Percentiles rank a stretch among this genome's conserved stretches.
phyloP scores from a whole-genome alignment of 768 basidiomycete species.

The Termitomyces sp. region DNA sequence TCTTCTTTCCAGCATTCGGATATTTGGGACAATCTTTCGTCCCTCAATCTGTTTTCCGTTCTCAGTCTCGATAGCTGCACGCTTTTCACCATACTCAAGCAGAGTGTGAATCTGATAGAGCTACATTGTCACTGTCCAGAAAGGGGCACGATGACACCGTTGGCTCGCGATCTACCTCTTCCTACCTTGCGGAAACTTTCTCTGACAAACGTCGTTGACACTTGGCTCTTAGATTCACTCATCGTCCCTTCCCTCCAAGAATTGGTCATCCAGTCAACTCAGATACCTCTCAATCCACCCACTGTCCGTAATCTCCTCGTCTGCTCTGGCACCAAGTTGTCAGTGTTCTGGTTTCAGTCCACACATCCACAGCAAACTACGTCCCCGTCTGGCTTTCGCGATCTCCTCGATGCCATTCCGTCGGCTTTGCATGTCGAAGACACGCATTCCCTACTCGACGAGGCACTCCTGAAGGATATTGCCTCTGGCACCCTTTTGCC shows the following conservation, averaged over 20 bases:
- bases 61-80: neutral
- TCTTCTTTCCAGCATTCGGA: neutral
- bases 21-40: constrained; percentile 10
- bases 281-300: neutral
- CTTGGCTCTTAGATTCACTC: constrained; percentile 7
- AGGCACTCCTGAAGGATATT: neutral
- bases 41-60: constrained; percentile 3
- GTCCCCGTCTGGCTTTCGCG: neutral
- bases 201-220: constrained; percentile 5
- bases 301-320: constrained; percentile 2
- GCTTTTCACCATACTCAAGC: constrained; percentile 1
- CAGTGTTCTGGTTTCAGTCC: constrained; percentile 5
- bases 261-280: constrained; percentile 3
- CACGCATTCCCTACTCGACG: constrained; percentile 2
- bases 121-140: neutral
- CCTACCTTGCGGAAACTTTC: constrained; percentile 2
- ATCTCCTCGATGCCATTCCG: constrained; percentile 2
- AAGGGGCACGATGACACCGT: neutral
- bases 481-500: constrained; percentile 2
- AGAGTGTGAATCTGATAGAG: constrained; percentile 3
- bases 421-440: constrained; percentile 3
- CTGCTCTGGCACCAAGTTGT: neutral
- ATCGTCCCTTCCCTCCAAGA: constrained; percentile 8
- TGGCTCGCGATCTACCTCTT: neutral
- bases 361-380: neutral